Base-by-base conservation (phyloP, 2,329 filamentous ascomycete genomes). In the Pseudogymnoascus sp. region DNA sequence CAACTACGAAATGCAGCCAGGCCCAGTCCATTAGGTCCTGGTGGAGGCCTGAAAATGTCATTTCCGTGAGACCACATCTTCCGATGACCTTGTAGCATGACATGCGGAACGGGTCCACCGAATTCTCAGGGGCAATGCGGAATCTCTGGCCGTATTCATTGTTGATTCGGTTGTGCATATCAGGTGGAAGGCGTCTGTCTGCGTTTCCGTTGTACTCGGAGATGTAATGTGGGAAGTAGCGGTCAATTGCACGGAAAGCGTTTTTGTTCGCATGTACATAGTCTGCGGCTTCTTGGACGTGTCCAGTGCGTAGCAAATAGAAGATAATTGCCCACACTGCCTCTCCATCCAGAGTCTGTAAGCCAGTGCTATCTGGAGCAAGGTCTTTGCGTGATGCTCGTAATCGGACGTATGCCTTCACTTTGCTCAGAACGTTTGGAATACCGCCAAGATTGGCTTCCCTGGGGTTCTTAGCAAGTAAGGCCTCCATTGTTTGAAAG, bases 61-160 rank as follows among this genome's bases (percentile, higher is more conserved):
- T 83, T 74, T 86, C 86, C 71, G 78, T 79, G 25, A 89, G 77
- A 70, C 88, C 86, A 69, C 86, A 88, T 53, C 86, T 91, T 53
- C 95, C 94, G 69, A 99, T 89, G 66, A 99, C 87, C 80, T 99
- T 97, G 82, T 97, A 97, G 75, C 94, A 97, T 59, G 93, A 92
- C 86, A 96, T 92, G 62, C 92, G 87, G 78, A 95, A 99, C 25
- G 94, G 94, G 73, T 99, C 94, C 67, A 95, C 86, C 1, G 90
- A 90, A 72, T 92, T 88, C 64, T 94, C 90, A 0, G 91, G 90
- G 0, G 90, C 90, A 70, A 95, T 91, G 67, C 91, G 88, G 25
- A 87, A 84, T 53, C 92, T 87, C 73, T 95, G 90, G 61, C 89
- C 89, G 75, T 95, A 97, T 72, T 97, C 92, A 66, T 89, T 91